Evolutionary conservation across 331 rosid genomes (phyloP).

Genomic region (Spiraea crenata): DNA sequence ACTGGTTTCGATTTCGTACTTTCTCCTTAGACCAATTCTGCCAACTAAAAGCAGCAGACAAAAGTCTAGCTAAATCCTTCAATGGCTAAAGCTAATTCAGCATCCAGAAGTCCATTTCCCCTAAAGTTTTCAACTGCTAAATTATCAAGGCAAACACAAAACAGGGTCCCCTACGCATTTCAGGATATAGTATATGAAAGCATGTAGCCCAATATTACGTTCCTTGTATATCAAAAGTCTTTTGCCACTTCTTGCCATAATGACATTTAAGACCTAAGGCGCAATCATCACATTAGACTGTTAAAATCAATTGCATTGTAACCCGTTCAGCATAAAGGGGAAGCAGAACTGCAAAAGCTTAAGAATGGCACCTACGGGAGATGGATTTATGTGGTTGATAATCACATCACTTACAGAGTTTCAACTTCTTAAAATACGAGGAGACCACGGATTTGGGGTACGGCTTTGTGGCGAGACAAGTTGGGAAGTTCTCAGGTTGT

Average conservation of each 20-base stretch:
- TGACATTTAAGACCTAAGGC: not conserved
- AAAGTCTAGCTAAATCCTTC: not conserved
- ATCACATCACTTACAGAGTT: constrained; percentile 66
- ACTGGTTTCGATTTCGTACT: not conserved
- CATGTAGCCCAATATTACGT: not conserved
- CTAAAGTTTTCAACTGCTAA: constrained; percentile 1
- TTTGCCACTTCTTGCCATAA: not conserved
- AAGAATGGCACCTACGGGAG: too few species aligned
- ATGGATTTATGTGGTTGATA: not conserved
- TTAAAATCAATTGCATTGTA: not conserved
- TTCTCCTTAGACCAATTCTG: not conserved
- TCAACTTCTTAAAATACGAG: constrained; percentile 64
- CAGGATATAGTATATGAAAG: not conserved
- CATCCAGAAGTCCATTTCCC: not conserved
- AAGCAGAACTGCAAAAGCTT: not conserved
- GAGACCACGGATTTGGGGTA: constrained; percentile 68
- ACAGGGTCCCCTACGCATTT: not conserved
- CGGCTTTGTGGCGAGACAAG: constrained; percentile 86
- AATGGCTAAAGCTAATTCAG: not conserved
- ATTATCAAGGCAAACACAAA: not conserved
- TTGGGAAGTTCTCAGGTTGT: constrained; percentile 78
- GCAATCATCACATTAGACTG: not conserved
- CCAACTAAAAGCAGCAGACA: not conserved
- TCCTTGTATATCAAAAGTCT: not conserved
- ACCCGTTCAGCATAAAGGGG: not conserved